Base-by-base conservation (phyloP, 345 rosid species). In the Euphorbia lathyris region DNA sequence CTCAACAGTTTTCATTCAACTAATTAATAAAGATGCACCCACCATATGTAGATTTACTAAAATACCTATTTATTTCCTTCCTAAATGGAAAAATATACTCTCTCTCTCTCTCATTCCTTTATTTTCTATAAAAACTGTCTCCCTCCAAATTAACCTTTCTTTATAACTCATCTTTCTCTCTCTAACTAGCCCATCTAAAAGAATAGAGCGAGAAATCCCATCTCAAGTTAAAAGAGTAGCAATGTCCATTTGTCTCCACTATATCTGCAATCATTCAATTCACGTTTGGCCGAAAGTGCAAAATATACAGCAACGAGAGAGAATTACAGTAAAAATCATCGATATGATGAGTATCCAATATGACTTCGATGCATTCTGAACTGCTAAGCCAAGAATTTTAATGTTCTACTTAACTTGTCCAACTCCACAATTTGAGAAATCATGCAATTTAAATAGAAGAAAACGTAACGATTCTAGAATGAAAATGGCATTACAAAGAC, bases 171-270 rank as follows among this genome's bases (percentile, higher is more conserved):
- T n/a, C n/a, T n/a, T n/a, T n/a, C n/a, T n/a, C n/a, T n/a, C n/a
- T n/a, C n/a, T n/a, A n/a, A n/a, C n/a, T n/a, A n/a, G n/a, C n/a
- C n/a, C n/a, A n/a, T n/a, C n/a, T n/a, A n/a, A n/a, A n/a, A n/a
- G n/a, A n/a, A n/a, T n/a, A n/a, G n/a, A n/a, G n/a, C n/a, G n/a
- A n/a, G n/a, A n/a, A n/a, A 95, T 90, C 79, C 90, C 97, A 38
- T 87, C 96, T 52, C 96, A 95, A 30, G 99, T 95, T 59, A 95
- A 65, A 59, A 95, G 85, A 20, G 90, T 90, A 38, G 70, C 71
- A 69, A 95, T 17, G 63, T 90, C 83, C 99, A 95, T 92, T 83
- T 73, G 74, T 50, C 60, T 65, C 69, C 58, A 32, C 76, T 70
- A 38, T 60, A 71, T 70, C 72, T 76, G 71, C 72, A 76, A 80